Conservation (phyloP, 2,329 filamentous ascomycete species). For the Xylaria multiplex region DNA sequence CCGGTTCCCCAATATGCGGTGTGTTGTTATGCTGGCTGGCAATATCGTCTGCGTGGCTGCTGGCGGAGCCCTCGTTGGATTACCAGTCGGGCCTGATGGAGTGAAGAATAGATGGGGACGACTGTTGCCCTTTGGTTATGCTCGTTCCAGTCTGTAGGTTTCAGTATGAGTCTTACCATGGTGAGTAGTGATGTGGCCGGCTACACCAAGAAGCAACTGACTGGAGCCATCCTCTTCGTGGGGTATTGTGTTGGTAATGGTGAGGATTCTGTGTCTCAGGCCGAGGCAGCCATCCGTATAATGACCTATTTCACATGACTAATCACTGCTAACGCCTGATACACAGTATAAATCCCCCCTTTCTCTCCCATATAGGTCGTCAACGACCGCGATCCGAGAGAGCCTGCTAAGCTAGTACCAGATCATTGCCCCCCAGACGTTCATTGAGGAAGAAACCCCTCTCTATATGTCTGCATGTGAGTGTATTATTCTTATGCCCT, state of each 20-base stretch:
- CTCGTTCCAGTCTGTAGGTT: constrained; percentile 49
- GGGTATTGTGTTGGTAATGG: constrained; percentile 48
- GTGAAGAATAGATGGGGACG: constrained; percentile 64
- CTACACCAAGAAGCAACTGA: constrained; percentile 51
- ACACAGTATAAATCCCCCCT: constrained; percentile 19
- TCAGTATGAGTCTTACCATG: constrained; percentile 50
- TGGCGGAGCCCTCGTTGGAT: constrained; percentile 61
- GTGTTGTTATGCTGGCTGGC: constrained; percentile 64
- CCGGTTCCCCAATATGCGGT: constrained; percentile 60
- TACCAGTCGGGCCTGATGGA: constrained; percentile 52
- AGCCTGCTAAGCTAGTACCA: constrained; percentile 15
- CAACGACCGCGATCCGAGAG: not conserved
- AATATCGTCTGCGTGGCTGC: constrained; percentile 66
- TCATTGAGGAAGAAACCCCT: constrained; percentile 59
- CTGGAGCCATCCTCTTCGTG: constrained; percentile 49
- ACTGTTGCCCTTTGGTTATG: constrained; percentile 64
- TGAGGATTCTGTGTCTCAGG: constrained; percentile 7
- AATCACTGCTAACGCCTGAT: constrained; percentile 16
- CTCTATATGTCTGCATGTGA: constrained; percentile 58
- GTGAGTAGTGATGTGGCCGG: constrained; percentile 50
- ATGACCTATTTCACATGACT: not conserved
- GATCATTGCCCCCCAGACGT: constrained; percentile 41
- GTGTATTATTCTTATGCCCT: not conserved
- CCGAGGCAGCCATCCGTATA: not conserved
- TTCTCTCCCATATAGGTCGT: not conserved